Conservation (phyloP, 2,329 filamentous ascomycete genomes). For the Hirsutella thompsonii region DNA sequence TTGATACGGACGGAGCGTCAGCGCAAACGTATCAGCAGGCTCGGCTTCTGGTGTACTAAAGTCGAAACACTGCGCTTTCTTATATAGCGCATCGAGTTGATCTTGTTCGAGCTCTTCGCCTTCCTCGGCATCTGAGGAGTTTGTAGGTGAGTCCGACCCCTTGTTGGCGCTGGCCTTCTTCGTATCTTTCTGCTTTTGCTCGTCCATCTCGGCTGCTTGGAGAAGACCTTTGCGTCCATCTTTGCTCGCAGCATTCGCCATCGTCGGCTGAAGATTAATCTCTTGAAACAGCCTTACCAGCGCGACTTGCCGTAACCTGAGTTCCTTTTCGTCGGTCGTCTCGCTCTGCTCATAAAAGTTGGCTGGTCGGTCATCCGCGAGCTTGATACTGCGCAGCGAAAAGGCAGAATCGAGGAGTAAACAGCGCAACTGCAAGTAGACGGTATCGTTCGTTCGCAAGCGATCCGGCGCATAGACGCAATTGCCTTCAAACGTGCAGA, state of each 20-base stretch:
- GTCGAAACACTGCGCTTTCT: constrained; percentile 93
- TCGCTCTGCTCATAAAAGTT: constrained; percentile 77
- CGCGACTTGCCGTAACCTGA: constrained; percentile 75
- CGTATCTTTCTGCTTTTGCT: constrained; percentile 53
- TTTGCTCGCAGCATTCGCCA: constrained; percentile 61
- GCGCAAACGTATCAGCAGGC: constrained; percentile 66
- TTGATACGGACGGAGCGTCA: constrained; percentile 83
- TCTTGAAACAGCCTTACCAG: constrained; percentile 84
- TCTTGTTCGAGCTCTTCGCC: constrained; percentile 88
- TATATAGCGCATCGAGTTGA: constrained; percentile 86
- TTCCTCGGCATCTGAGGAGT: constrained; percentile 61
- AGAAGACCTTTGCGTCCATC: constrained; percentile 76
- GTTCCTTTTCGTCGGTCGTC: constrained; percentile 67
- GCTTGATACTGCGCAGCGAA: constrained; percentile 42
- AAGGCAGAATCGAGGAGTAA: constrained; percentile 68
- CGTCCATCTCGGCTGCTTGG: constrained; percentile 76
- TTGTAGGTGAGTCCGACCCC: constrained; percentile 35
- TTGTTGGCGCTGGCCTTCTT: constrained; percentile 19
- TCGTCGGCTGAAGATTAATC: constrained; percentile 67
- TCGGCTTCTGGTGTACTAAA: constrained; percentile 82
- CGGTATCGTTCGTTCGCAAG: constrained; percentile 78
- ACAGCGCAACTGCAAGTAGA: constrained; percentile 80
- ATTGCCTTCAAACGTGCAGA: constrained; percentile 75
- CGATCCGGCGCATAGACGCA: constrained; percentile 84
- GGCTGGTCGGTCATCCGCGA: constrained; percentile 56